These are phyloP conservation scores for Cystobasidium tubakii DNA, from an alignment of 768 basidiomycete species.

Conservation along the genomic window DNA sequence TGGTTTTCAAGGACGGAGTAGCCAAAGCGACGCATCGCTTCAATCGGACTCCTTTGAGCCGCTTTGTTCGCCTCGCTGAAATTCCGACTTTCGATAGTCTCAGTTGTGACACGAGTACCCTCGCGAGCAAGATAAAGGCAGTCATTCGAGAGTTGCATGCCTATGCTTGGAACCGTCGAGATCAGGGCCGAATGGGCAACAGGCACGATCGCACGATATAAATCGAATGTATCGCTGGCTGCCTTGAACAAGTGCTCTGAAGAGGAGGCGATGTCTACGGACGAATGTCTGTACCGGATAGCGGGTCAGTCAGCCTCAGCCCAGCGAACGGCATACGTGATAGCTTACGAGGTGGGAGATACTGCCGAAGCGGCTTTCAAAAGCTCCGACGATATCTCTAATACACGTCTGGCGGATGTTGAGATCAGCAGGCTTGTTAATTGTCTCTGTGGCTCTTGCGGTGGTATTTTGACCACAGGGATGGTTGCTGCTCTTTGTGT, in stretches of 20 bases:
- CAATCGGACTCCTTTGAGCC: not conserved
- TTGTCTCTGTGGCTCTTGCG: not conserved
- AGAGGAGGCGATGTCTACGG: not conserved
- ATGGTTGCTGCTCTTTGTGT: not conserved
- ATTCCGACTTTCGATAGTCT: not conserved
- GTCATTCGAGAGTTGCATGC: slow-evolving; percentile 53
- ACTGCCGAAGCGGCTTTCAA: slow-evolving; percentile 41
- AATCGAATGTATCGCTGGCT: slow-evolving; percentile 48
- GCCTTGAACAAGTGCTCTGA: slow-evolving; percentile 37
- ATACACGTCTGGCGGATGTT: slow-evolving; percentile 32
- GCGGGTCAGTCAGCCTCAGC: slow-evolving; percentile 23
- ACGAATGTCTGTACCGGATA: not conserved
- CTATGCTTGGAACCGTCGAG: slow-evolving; percentile 49
- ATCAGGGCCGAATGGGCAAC: slow-evolving; percentile 48
- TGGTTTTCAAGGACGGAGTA: slow-evolving; percentile 5
- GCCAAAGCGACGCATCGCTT: not conserved
- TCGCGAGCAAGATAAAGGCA: slow-evolving; percentile 47
- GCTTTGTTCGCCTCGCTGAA: not conserved
- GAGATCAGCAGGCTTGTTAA: slow-evolving; percentile 42
- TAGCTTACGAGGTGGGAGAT: slow-evolving; percentile 36
- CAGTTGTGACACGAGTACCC: slow-evolving; percentile 18
- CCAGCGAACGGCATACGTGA: not conserved
- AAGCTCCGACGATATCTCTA: slow-evolving; percentile 38
- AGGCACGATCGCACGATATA: slow-evolving; percentile 51
- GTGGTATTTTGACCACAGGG: not conserved